Conservation (phyloP, 345 rosid species). For the Lepidium aucheri region DNA sequence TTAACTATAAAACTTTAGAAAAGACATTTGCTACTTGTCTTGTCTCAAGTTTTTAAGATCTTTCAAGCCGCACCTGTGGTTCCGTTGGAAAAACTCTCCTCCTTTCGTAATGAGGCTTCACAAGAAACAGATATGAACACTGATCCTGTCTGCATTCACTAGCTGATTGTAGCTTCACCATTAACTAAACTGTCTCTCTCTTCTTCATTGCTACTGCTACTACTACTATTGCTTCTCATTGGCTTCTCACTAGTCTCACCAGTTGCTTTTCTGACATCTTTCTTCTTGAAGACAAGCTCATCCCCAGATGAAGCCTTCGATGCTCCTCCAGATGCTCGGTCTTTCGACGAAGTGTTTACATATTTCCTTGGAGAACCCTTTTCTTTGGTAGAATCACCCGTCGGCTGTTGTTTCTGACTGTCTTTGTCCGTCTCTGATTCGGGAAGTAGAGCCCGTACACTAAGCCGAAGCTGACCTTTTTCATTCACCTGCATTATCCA, state of each 20-base stretch:
- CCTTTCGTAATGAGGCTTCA: slow-evolving; percentile 5
- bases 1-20: neutral
- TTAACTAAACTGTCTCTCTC: slow-evolving; percentile 48
- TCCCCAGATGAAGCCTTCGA: slow-evolving; percentile 35
- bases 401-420: slow-evolving; percentile 29
- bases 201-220: slow-evolving; percentile 33
- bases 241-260: slow-evolving; percentile 31
- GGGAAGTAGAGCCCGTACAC: slow-evolving; percentile 79
- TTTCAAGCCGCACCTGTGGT: slow-evolving; percentile 9
- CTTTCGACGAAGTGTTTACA: slow-evolving; percentile 27
- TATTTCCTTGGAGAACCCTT: slow-evolving; percentile 29
- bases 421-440: slow-evolving; percentile 42
- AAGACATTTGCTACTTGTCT: neutral
- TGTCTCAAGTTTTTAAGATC: neutral
- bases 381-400: slow-evolving; percentile 30
- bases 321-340: slow-evolving; percentile 30
- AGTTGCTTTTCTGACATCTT: slow-evolving; percentile 41
- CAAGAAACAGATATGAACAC: neutral
- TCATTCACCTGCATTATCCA: slow-evolving; percentile 60
- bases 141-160: slow-evolving; percentile 13
- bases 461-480: slow-evolving; percentile 94
- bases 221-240: slow-evolving; percentile 34
- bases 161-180: slow-evolving; percentile 56
- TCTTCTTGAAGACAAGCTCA: slow-evolving; percentile 39
- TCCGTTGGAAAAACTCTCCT: slow-evolving; percentile 10